Evolutionary conservation across 805 yeast species (phyloP), one percentile per base, ranked within the genome.

Genomic region (Candida silvicultrix): DNA sequence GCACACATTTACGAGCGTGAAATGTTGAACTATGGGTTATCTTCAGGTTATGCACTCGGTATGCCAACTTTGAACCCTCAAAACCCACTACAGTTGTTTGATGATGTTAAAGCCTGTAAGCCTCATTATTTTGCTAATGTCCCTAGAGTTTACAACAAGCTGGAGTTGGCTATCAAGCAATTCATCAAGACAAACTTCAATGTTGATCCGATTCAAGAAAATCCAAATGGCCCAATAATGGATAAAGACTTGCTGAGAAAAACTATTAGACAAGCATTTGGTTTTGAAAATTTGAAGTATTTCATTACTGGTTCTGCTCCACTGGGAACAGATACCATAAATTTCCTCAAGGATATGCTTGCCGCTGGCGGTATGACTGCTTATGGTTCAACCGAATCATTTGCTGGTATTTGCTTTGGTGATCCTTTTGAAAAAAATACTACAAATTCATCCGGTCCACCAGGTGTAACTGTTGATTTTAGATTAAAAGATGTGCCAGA

Each of bases 321-420:
- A 18, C 70, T 85, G 48, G 71, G 83, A 15, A 68, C 72, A 7
- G 80, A 75, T 40, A 79, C 87, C 0, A 67, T 83, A 38, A 68
- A 68, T 50, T 84, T 81, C 59, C 62, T 85, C 51, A 75, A 75
- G 56, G 78, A 79, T 12, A 67, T 78, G 0, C 67, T 85, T 9
- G 19, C 16, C 34, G 78, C 75, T 46, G 58, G 74, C 38, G 68
- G 74, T 15, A 54, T 75, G 40, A 52, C 80, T 58, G 90, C 88
- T 8, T 85, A 83, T 63, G 90, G 90, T 2, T 68, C 78, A 40
- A 83, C 89, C 1, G 92, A 84, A 64, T 69, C 82, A 3, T 78
- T 78, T 66, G 84, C 85, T 2, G 88, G 86, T 8, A 52, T 75
- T 38, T 67, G 57, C 64, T 55, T 55, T 18, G 60, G 70, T 37